These are phyloP conservation scores for Aspergillus tubingensis DNA, from an alignment of 2,329 filamentous ascomycete genomes.

Conservation along the genomic window DNA sequence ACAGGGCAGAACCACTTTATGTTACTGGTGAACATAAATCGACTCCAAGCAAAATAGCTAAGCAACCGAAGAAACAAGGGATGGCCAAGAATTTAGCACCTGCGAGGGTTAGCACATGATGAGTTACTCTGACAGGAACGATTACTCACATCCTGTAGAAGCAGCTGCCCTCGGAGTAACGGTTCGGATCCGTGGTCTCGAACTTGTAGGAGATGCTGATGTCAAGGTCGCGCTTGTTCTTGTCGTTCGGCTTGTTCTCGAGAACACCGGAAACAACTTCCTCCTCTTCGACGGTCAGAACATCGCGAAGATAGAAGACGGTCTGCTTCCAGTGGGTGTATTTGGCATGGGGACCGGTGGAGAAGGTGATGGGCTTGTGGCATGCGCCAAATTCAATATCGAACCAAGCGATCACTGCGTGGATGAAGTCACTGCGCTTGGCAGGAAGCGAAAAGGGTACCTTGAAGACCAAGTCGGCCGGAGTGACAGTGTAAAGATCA, in stretches of 20 bases:
- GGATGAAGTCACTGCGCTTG: slow-evolving; percentile 90
- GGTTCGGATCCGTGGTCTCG: slow-evolving; percentile 70
- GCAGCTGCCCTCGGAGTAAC: slow-evolving; percentile 68
- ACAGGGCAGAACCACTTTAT: slow-evolving; percentile 23
- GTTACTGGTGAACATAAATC: slow-evolving; percentile 23
- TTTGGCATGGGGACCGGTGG: slow-evolving; percentile 95
- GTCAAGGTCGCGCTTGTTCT: slow-evolving; percentile 93
- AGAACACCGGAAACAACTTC: slow-evolving; percentile 76
- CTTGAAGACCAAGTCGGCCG: slow-evolving; percentile 80
- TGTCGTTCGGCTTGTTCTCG: slow-evolving; percentile 82
- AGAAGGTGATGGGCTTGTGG: slow-evolving; percentile 97
- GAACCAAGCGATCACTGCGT: slow-evolving; percentile 97
- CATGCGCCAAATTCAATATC: slow-evolving; percentile 98
- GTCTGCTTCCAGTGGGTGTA: slow-evolving; percentile 99
- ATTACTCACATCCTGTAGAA: slow-evolving; percentile 69
- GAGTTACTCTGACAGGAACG: neutral
- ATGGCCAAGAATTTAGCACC: slow-evolving; percentile 31
- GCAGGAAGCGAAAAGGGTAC: slow-evolving; percentile 73
- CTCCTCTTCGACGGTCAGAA: slow-evolving; percentile 84
- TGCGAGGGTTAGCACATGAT: slow-evolving; percentile 29
- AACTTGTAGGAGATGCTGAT: slow-evolving; percentile 84
- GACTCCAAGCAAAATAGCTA: slow-evolving; percentile 18
- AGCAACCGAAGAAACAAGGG: slow-evolving; percentile 15
- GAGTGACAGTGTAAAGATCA: slow-evolving; percentile 87
- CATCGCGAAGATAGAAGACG: slow-evolving; percentile 94